Conservation (phyloP, 495 filamentous ascomycete genomes). For the Penicillium lagena region DNA sequence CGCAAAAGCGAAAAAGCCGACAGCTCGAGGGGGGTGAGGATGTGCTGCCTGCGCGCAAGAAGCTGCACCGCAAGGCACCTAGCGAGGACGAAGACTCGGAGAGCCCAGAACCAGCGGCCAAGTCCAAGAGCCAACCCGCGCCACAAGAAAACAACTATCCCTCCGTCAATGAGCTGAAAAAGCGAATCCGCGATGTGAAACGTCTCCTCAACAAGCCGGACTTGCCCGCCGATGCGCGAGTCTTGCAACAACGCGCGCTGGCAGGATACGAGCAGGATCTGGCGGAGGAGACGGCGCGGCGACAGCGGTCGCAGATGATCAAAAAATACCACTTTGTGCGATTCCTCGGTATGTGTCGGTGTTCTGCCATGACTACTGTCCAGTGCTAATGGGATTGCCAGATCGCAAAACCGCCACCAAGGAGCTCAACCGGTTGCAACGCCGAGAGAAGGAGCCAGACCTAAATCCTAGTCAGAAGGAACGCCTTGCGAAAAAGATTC, state of each 20-base stretch:
- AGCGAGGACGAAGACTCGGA: conserved; percentile 8
- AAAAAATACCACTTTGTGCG: conserved; percentile 89
- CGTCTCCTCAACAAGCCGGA: conserved; percentile 54
- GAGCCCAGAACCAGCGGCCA: conserved; percentile 12
- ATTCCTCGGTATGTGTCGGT: conserved; percentile 59
- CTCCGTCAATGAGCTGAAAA: conserved; percentile 47
- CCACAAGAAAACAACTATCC: conserved; percentile 29
- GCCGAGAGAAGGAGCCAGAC: conserved; percentile 40
- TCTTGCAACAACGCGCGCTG: conserved; percentile 77
- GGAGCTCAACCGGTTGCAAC: conserved; percentile 52
- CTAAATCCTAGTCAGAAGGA: conserved; percentile 42
- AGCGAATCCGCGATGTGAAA: conserved; percentile 45
- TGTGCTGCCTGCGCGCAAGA: conserved; percentile 11
- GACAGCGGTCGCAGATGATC: conserved; percentile 65
- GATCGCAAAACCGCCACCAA: conserved; percentile 82
- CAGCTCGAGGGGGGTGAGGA: conserved; percentile 12
- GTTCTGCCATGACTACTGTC: neutral
- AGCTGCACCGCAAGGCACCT: conserved; percentile 10
- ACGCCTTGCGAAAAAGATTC: conserved; percentile 50
- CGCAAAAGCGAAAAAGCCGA: conserved; percentile 28
- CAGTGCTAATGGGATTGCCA: conserved; percentile 23
- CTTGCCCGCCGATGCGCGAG: conserved; percentile 67
- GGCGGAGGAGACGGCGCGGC: conserved; percentile 52
- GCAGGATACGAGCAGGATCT: conserved; percentile 69
- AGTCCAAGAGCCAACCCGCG: conserved; percentile 17